A percentile compares a stretch with the other conserved stretches of the same genome.
phyloP scores from a whole-genome alignment of 305 asterid species.

The Euphrasia arctica region DNA sequence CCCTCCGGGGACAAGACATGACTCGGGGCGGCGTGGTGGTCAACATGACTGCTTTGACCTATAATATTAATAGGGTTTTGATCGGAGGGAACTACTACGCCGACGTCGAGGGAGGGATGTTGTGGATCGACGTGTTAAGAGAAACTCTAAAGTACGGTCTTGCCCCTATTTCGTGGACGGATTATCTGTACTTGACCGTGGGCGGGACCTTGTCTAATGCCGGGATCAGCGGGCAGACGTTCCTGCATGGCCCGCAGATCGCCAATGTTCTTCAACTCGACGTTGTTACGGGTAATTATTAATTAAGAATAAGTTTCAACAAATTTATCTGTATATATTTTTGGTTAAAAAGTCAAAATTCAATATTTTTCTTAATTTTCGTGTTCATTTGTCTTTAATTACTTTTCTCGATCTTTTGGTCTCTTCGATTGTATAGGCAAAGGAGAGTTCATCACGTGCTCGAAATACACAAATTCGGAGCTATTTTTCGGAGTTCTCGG shows the following conservation, averaged over 20 bases:
- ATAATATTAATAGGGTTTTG: slow-evolving; percentile 14
- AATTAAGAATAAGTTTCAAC: too few relatives aligned
- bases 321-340: too few relatives aligned
- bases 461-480: background rate
- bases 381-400: too few relatives aligned
- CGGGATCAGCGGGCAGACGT: slow-evolving; percentile 58
- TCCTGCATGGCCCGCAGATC: slow-evolving; percentile 56
- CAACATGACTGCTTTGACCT: slow-evolving; percentile 37
- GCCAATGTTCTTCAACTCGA: slow-evolving; percentile 47
- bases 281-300: slow-evolving; percentile 42
- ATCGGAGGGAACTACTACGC: slow-evolving; percentile 29
- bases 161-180: slow-evolving; percentile 60
- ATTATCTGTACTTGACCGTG: slow-evolving; percentile 46
- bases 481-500: background rate
- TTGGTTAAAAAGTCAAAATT: too few relatives aligned
- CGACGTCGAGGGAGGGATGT: slow-evolving; percentile 47
- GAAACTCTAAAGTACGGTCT: slow-evolving; percentile 34
- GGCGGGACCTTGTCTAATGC: slow-evolving; percentile 28
- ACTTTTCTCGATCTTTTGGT: too few relatives aligned
- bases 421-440: background rate
- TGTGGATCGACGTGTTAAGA: slow-evolving; percentile 43
- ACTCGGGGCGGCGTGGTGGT: slow-evolving; percentile 40
- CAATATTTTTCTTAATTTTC: too few relatives aligned
- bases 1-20: slow-evolving; percentile 55
- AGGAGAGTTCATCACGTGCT: background rate